Percentiles rank a stretch among this genome's conserved stretches.
Evolutionary conservation across 345 rosid species (phyloP).

Genomic region (Erodium maritimum): DNA sequence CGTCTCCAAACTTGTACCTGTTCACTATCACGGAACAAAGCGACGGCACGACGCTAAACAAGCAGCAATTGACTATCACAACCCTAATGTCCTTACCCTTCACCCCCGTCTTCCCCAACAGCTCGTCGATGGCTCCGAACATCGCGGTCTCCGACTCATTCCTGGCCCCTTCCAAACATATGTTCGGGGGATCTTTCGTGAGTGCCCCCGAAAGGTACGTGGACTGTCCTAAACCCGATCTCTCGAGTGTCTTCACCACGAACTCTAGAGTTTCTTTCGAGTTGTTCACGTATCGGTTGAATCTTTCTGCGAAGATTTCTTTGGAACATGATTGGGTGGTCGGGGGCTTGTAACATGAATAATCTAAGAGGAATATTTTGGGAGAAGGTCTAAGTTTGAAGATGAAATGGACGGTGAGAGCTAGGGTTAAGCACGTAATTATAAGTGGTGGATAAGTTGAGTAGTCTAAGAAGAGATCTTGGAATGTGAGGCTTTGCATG

Average conservation of each 20-base stretch:
- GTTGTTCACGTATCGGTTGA: not conserved
- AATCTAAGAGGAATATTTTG: conserved; percentile 1
- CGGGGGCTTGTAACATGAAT: not conserved
- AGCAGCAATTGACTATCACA: not conserved
- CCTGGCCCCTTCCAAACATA: not conserved
- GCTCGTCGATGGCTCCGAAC: conserved; percentile 1
- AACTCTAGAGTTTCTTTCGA: not conserved
- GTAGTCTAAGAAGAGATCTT: not conserved
- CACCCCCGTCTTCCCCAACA: not conserved
- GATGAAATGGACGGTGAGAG: not conserved
- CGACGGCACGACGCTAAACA: conserved; percentile 7
- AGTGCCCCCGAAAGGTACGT: not conserved
- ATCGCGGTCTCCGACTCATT: not conserved
- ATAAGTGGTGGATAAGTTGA: not conserved
- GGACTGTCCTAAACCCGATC: not conserved
- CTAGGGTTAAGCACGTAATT: not conserved
- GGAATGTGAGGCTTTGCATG: not conserved
- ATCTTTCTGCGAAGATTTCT: not conserved
- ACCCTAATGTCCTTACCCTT: conserved; percentile 1
- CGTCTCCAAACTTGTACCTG: conserved; percentile 14
- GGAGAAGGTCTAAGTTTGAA: not conserved
- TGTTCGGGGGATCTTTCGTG: not conserved
- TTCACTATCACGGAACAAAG: conserved; percentile 10
- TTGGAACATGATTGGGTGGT: not conserved
- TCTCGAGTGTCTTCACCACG: not conserved